phyloP scores from a whole-genome alignment of 2,329 filamentous ascomycete species.

The Pestalotiopsis sp. region DNA sequence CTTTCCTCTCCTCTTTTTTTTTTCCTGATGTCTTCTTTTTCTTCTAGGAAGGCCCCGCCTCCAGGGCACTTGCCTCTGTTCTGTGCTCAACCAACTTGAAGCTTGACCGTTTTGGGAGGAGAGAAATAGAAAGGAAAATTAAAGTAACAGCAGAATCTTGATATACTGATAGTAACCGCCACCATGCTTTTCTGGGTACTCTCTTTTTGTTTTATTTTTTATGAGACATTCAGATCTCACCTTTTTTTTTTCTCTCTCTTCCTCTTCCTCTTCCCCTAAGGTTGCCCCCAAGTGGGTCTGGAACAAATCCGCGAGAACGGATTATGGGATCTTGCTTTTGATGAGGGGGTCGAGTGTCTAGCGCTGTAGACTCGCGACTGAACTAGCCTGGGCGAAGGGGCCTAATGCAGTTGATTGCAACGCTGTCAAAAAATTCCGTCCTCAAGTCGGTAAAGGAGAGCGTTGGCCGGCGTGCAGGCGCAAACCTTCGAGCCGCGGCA shows the following conservation, averaged over 20 bases:
- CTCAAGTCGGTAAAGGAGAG: neutral
- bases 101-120: neutral
- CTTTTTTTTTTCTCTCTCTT: neutral
- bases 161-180: neutral
- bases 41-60: neutral
- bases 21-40: neutral
- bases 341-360: conserved; percentile 4
- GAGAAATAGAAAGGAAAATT: neutral
- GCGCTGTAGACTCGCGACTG: neutral
- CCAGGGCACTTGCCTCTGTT: neutral
- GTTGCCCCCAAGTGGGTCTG: conserved; percentile 12
- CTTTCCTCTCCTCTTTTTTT: conserved; percentile 1
- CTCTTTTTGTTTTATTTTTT: neutral
- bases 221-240: conserved; percentile 13
- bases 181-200: conserved; percentile 1
- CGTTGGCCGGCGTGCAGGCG: neutral
- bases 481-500: neutral
- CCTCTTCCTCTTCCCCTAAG: neutral
- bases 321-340: conserved; percentile 11
- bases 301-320: conserved; percentile 11
- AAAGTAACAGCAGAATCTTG: neutral
- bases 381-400: neutral
- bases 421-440: neutral
- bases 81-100: neutral
- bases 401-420: neutral